Evolutionary conservation across 2,329 filamentous ascomycete genomes (phyloP).

Genomic region (Sporothrix euskadiensis): DNA sequence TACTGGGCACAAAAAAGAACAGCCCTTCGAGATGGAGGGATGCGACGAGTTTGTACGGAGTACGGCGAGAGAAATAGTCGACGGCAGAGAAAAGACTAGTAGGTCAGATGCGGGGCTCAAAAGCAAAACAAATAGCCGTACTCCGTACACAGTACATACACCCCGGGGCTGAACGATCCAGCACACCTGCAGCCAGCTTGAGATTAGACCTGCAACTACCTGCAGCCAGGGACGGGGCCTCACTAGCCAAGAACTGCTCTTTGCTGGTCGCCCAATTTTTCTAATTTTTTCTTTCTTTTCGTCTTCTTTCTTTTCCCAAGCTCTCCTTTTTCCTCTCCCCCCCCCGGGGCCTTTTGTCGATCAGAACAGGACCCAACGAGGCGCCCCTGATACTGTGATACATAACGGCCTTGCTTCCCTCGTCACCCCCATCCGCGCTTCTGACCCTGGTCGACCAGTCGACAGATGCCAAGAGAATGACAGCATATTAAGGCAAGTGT

Average conservation of each 20-base stretch:
- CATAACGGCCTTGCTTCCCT: slow-evolving; percentile 13
- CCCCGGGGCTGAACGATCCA: slow-evolving; percentile 10
- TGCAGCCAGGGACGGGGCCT: slow-evolving; percentile 15
- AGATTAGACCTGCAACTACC: slow-evolving; percentile 25
- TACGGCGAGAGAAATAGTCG: neutral
- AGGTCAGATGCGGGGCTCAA: slow-evolving; percentile 12
- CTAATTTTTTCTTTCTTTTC: neutral
- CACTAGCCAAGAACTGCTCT: slow-evolving; percentile 22
- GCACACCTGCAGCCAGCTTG: slow-evolving; percentile 15
- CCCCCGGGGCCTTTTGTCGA: slow-evolving; percentile 22
- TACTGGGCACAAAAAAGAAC: neutral
- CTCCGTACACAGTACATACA: neutral
- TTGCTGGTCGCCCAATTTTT: neutral
- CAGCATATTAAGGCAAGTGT: neutral
- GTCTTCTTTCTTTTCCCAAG: slow-evolving; percentile 18
- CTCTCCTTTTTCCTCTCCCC: neutral
- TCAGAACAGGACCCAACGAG: slow-evolving; percentile 23
- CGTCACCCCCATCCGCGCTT: neutral
- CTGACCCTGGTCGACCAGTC: neutral
- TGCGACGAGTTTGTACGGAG: neutral
- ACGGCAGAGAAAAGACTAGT: neutral
- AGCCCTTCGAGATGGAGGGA: neutral
- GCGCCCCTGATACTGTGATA: slow-evolving; percentile 28
- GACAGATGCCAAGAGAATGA: neutral
- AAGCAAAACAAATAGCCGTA: neutral